Percentiles rank a stretch among this genome's conserved stretches.
Evolutionary conservation across 805 yeast species (phyloP).

Genomic region (Barnettozyma vustinii): DNA sequence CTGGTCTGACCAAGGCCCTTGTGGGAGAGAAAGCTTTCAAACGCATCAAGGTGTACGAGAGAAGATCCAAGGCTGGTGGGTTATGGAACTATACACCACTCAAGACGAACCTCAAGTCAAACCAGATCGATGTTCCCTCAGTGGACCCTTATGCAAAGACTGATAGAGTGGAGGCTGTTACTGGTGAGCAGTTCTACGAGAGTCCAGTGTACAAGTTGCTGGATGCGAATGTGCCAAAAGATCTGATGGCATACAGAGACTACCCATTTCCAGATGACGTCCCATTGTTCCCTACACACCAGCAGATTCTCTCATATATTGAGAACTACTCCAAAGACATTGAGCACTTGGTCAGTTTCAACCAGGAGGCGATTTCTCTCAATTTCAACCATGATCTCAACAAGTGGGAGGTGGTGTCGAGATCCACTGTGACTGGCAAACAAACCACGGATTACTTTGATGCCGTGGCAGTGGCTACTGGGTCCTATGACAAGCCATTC

Average conservation of each 20-base stretch:
- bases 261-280: conserved; percentile 42
- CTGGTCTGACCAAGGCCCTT: conserved; percentile 61
- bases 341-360: conserved; percentile 35
- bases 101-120: conserved; percentile 9
- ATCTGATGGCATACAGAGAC: conserved; percentile 60
- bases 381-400: conserved; percentile 14
- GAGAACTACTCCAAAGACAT: conserved; percentile 45
- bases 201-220: conserved; percentile 58
- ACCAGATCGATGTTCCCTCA: conserved; percentile 25
- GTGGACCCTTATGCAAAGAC: conserved; percentile 21
- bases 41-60: conserved; percentile 53
- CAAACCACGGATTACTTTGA: conserved; percentile 38
- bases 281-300: conserved; percentile 53
- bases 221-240: conserved; percentile 64
- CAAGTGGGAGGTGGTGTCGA: conserved; percentile 42
- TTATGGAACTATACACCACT: conserved; percentile 55
- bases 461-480: conserved; percentile 59
- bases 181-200: conserved; percentile 35
- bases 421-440: conserved; percentile 24
- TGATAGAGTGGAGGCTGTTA: conserved; percentile 13
- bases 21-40: conserved; percentile 43
- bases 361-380: conserved; percentile 43
- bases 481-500: conserved; percentile 58
- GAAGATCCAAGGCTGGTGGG: conserved; percentile 62
- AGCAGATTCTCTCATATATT: conserved; percentile 58